Evolutionary conservation across 2,329 filamentous ascomycete species (phyloP).

Genomic region (Colletotrichum scovillei): DNA sequence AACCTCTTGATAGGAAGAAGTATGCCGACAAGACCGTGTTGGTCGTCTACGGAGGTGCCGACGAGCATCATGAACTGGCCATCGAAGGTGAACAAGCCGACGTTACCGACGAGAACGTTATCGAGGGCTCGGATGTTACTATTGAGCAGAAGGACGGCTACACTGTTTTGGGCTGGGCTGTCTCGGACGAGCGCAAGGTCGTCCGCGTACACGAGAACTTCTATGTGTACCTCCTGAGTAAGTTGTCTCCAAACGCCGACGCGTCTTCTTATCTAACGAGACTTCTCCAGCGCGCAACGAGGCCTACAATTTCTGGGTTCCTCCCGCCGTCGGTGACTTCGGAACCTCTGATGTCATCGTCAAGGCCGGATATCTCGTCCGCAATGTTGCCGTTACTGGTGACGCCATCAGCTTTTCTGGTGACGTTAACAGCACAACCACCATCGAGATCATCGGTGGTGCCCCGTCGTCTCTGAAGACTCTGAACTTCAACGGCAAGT

Average conservation of each 20-base stretch:
- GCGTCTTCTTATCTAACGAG: background rate
- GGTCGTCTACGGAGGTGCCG: conserved; percentile 69
- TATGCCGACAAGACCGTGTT: conserved; percentile 67
- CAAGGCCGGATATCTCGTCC: conserved; percentile 40
- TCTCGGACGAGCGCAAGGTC: conserved; percentile 34
- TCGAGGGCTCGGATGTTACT: conserved; percentile 27
- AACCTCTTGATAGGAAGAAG: conserved; percentile 55
- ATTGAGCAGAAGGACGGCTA: conserved; percentile 29
- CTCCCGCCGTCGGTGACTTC: conserved; percentile 33
- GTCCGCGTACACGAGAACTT: conserved; percentile 28
- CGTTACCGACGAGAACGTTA: conserved; percentile 14
- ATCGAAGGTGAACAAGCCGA: conserved; percentile 41
- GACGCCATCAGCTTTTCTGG: conserved; percentile 39
- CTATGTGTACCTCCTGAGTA: conserved; percentile 44
- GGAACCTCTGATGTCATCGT: conserved; percentile 38
- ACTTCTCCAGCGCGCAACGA: conserved; percentile 37
- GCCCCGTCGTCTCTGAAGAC: conserved; percentile 32
- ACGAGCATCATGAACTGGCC: conserved; percentile 70
- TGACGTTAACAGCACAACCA: conserved; percentile 39
- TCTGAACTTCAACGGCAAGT: conserved; percentile 37
- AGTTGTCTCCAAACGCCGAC: conserved; percentile 13
- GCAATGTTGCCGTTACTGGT: conserved; percentile 33
- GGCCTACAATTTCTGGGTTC: conserved; percentile 42
- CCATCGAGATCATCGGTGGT: conserved; percentile 39
- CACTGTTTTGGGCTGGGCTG: conserved; percentile 34